Evolutionary conservation across 441 rosid species (phyloP), one percentile per base, ranked within the genome.

Genomic region (Manihot esculenta): DNA sequence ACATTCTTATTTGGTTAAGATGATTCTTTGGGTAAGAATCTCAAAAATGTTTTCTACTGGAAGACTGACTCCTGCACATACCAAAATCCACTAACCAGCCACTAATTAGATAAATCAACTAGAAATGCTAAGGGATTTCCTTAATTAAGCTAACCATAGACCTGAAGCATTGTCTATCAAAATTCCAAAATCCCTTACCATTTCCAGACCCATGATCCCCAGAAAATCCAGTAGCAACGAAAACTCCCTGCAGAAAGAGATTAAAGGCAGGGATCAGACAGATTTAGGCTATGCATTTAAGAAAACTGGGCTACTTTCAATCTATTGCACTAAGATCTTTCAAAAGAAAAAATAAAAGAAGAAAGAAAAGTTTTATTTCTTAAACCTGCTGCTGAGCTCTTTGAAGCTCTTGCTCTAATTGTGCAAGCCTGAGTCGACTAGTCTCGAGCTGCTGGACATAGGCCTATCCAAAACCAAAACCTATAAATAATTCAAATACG

Each of bases 371-470:
- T 24, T 41, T 45, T 49, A 45, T 17, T 35, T 61, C 44, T 17
- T 57, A 64, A 38, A 86, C 92, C 94, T 94, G 97, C 71, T 90
- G 93, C 18, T 87, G 89, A 48, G 86, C 87, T 70, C 83, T 79
- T 79, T 87, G 95, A 69, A 94, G 93, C 82, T 92, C 97, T 78
- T 89, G 93, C 76, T 94, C 97, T 65, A 94, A 74, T 68, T 90
- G 95, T 2, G 92, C 50, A 24, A 92, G 93, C 86, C 82, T 82
- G 64, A 86, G 65, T 21, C 91, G 80, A 70, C 97, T 83, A 69
- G 63, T 87, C 88, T 92, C 99, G 8, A 94, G 96, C 76, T 92
- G 97, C 87, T 90, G 97, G 75, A 92, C 97, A 81, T 92, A 94
- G 68, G 94, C 97, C 97, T 92, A 80, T 69, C 75, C 83, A 87